Evolutionary conservation across 225 moss, liverwort and hornwort species (phyloP).

Genomic region (Ulota crispa): DNA sequence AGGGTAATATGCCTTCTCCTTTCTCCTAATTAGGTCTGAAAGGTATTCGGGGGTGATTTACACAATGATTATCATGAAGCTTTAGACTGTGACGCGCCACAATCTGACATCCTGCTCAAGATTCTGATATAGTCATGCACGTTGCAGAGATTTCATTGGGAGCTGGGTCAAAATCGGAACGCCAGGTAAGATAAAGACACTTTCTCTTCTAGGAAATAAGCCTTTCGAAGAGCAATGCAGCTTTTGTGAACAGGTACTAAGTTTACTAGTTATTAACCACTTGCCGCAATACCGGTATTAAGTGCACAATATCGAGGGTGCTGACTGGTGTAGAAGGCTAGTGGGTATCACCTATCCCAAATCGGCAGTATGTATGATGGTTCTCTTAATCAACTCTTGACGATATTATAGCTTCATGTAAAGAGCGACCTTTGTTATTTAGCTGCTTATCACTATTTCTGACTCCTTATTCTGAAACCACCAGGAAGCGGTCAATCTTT

Average conservation of each 20-base stretch:
- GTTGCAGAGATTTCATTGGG: slow-evolving; percentile 71
- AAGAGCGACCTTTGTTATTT: not conserved
- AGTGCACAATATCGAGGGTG: not conserved
- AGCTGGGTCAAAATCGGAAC: slow-evolving; percentile 73
- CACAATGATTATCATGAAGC: not conserved
- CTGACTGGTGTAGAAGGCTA: not conserved
- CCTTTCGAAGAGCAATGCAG: slow-evolving; percentile 64
- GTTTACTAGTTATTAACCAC: slow-evolving; percentile 3
- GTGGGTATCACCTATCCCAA: not conserved
- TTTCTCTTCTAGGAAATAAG: slow-evolving; percentile 49
- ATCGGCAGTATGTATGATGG: not conserved
- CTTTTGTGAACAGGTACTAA: slow-evolving; percentile 74
- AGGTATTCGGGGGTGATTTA: not conserved
- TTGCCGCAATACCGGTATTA: not conserved
- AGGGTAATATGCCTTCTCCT: slow-evolving; percentile 25
- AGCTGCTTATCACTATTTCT: not conserved
- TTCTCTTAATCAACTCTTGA: not conserved
- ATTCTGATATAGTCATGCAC: slow-evolving; percentile 13
- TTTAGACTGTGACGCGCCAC: not conserved
- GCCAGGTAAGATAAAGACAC: slow-evolving; percentile 65
- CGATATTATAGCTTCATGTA: not conserved
- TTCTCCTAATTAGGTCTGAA: not conserved
- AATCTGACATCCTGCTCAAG: slow-evolving; percentile 1
- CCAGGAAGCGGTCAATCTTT: slow-evolving; percentile 87
- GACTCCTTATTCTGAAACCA: slow-evolving; percentile 27